phyloP scores from a whole-genome alignment of 768 basidiomycete species.

The Vishniacozyma victoriae region DNA sequence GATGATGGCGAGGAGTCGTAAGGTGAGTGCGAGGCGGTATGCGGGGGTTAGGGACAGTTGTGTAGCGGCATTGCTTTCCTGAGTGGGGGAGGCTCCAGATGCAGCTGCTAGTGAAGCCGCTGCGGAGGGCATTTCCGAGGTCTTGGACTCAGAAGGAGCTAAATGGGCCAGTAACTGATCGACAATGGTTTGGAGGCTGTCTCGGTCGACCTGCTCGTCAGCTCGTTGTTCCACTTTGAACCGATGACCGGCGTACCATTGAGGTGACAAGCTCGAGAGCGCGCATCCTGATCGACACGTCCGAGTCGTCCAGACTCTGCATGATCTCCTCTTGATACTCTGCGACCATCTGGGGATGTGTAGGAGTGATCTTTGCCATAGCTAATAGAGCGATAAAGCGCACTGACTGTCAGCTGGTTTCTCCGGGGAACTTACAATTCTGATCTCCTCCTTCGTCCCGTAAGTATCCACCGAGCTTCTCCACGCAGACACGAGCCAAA shows the following conservation, averaged over 20 bases:
- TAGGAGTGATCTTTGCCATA: constrained; percentile 90
- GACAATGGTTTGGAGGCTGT: constrained; percentile 81
- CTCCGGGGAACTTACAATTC: constrained; percentile 63
- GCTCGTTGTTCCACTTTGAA: background rate
- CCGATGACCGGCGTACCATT: constrained; percentile 77
- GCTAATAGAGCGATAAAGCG: constrained; percentile 95
- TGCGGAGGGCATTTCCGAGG: constrained; percentile 46
- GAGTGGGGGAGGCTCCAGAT: constrained; percentile 39
- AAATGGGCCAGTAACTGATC: constrained; percentile 86
- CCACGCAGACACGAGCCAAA: constrained; percentile 80
- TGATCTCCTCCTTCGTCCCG: constrained; percentile 75
- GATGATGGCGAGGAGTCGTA: constrained; percentile 78
- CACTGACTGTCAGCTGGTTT: constrained; percentile 53
- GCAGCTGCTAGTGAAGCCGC: constrained; percentile 54
- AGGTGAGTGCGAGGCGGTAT: constrained; percentile 76
- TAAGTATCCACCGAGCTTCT: constrained; percentile 86
- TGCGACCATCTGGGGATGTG: constrained; percentile 79
- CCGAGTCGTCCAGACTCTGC: constrained; percentile 80
- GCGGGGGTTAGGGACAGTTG: constrained; percentile 60
- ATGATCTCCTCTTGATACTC: constrained; percentile 89
- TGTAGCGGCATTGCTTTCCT: constrained; percentile 51
- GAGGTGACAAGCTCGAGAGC: constrained; percentile 88
- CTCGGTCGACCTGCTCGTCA: constrained; percentile 61
- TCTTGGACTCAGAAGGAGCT: constrained; percentile 54
- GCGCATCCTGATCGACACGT: constrained; percentile 92